Evolutionary conservation across 2,329 filamentous ascomycete genomes (phyloP).

Genomic region (Cercospora beticola): DNA sequence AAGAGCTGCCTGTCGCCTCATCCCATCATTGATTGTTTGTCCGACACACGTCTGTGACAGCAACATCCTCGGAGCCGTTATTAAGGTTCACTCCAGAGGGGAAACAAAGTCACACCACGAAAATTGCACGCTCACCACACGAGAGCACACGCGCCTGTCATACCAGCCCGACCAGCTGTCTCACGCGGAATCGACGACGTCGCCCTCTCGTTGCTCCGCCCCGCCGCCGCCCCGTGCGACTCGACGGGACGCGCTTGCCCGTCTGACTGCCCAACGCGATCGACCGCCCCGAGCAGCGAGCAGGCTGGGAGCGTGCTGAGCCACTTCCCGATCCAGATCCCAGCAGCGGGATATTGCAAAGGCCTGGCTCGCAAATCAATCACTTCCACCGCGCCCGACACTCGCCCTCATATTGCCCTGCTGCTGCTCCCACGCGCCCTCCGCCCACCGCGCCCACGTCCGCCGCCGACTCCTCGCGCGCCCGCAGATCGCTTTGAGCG

Average conservation of each 20-base stretch:
- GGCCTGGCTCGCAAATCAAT: background rate
- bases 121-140: background rate
- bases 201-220: background rate
- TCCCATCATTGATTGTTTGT: background rate
- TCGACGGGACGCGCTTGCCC: background rate
- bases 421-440: background rate
- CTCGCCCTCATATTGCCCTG: background rate
- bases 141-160: background rate
- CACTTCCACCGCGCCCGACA: background rate
- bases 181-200: background rate
- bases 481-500: background rate
- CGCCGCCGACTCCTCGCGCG: background rate
- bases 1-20: background rate
- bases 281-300: background rate
- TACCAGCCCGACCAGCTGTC: background rate
- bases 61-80: background rate
- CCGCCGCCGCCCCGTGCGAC: background rate
- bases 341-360: constrained; percentile 9
- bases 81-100: constrained; percentile 1
- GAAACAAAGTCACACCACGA: background rate
- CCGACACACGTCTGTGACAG: background rate
- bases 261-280: background rate
- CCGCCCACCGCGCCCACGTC: background rate
- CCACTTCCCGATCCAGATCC: constrained; percentile 12
- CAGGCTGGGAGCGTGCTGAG: background rate